phyloP scores from a whole-genome alignment of 2,329 filamentous ascomycete species.

The Aspergillus ruber region DNA sequence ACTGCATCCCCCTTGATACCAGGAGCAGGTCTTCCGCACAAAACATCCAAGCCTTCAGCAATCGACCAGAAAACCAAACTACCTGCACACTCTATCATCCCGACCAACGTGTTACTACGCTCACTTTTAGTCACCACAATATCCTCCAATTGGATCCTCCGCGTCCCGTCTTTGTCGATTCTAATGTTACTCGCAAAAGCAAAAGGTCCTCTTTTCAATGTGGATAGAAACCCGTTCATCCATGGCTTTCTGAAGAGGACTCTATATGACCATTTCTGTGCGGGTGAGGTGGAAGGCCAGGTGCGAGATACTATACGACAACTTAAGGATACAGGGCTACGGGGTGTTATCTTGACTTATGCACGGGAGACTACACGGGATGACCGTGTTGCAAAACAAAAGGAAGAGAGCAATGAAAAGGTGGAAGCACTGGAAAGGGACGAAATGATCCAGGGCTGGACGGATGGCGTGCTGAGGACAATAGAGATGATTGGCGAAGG shows the following conservation, averaged over 20 bases:
- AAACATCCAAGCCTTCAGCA: not conserved
- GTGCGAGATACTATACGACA: constrained; percentile 57
- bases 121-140: constrained; percentile 42
- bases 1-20: not conserved
- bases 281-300: constrained; percentile 66
- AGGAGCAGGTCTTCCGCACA: not conserved
- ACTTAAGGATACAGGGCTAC: constrained; percentile 69
- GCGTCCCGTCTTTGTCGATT: constrained; percentile 61
- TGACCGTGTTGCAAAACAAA: constrained; percentile 7
- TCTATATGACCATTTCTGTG: constrained; percentile 84
- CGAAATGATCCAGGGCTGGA: constrained; percentile 52
- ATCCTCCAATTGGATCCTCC: constrained; percentile 50
- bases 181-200: constrained; percentile 62
- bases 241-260: constrained; percentile 58
- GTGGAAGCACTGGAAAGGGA: constrained; percentile 7
- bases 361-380: constrained; percentile 70
- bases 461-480: constrained; percentile 66
- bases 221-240: constrained; percentile 69
- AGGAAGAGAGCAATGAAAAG: constrained; percentile 1
- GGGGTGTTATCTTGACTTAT: constrained; percentile 77
- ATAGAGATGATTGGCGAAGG: constrained; percentile 45
- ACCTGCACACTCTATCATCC: constrained; percentile 11
- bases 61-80: not conserved
- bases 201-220: constrained; percentile 50
- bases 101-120: constrained; percentile 31